phyloP scores from a whole-genome alignment of 345 rosid species.

The Salix caprea region DNA sequence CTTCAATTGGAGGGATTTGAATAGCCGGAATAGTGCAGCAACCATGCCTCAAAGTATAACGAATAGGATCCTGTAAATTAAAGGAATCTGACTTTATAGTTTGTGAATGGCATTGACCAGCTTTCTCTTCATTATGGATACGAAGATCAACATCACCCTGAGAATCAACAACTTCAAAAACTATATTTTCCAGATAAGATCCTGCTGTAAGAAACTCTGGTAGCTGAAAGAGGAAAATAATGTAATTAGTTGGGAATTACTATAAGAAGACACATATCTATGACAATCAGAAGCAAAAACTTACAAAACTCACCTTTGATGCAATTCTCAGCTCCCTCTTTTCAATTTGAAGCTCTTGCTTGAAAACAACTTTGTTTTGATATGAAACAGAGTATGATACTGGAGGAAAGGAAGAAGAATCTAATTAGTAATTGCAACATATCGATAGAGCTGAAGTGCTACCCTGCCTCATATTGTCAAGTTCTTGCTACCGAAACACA shows the following conservation, averaged over 20 bases:
- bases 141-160: conserved; percentile 39
- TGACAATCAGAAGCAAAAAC: not conserved
- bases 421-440: not conserved
- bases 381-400: conserved; percentile 39
- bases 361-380: conserved; percentile 28
- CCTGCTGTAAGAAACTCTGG: conserved; percentile 41
- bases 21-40: conserved; percentile 42
- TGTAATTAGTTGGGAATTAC: not conserved
- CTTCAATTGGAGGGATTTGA: conserved; percentile 41
- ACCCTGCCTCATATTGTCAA: no score
- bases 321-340: conserved; percentile 42
- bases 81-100: conserved; percentile 27
- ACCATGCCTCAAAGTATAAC: conserved; percentile 44
- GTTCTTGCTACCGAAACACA: no score
- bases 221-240: conserved; percentile 25
- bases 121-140: conserved; percentile 45
- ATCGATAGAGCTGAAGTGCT: no score
- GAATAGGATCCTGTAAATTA: conserved; percentile 14
- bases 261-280: not conserved
- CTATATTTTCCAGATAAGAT: conserved; percentile 38
- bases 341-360: conserved; percentile 34
- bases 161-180: conserved; percentile 42
- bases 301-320: conserved; percentile 33
- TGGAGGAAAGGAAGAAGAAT: conserved; percentile 19
- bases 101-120: conserved; percentile 40